Percentiles rank a stretch among this genome's conserved stretches.
Conservation (phyloP, 2,329 filamentous ascomycete genomes). For the Myriosclerotinia scirpicola region DNA sequence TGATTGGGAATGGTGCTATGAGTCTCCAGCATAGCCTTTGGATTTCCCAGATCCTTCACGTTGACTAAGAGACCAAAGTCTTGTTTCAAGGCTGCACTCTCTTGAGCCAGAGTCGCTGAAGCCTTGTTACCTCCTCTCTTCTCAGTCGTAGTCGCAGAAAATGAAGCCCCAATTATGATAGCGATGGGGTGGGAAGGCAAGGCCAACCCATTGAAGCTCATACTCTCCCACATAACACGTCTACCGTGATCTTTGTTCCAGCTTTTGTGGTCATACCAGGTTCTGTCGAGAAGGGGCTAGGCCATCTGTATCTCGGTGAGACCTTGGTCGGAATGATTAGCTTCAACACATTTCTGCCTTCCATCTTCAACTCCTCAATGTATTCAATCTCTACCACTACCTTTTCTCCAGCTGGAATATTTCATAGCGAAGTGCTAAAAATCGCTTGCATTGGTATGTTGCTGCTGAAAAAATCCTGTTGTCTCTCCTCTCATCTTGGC, state of each 20-base stretch:
- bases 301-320: slow-evolving; percentile 65
- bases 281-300: slow-evolving; percentile 32
- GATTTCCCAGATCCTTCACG: slow-evolving; percentile 59
- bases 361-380: slow-evolving; percentile 69
- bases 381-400: slow-evolving; percentile 64
- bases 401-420: slow-evolving; percentile 58
- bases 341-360: slow-evolving; percentile 61
- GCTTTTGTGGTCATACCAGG: slow-evolving; percentile 14
- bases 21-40: slow-evolving; percentile 63
- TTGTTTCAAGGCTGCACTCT: slow-evolving; percentile 53
- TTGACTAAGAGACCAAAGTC: slow-evolving; percentile 69
- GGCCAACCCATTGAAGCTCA: slow-evolving; percentile 60
- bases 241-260: slow-evolving; percentile 51
- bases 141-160: slow-evolving; percentile 45
- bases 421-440: slow-evolving; percentile 67
- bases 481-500: slow-evolving; percentile 59
- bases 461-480: slow-evolving; percentile 66
- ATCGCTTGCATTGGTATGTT: slow-evolving; percentile 59
- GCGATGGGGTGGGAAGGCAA: slow-evolving; percentile 69
- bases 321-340: slow-evolving; percentile 69
- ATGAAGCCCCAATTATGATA: slow-evolving; percentile 61
- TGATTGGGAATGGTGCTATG: slow-evolving; percentile 62
- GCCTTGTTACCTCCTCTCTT: slow-evolving; percentile 57
- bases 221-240: slow-evolving; percentile 58
- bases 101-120: slow-evolving; percentile 59